Base-by-base conservation (phyloP, 495 filamentous ascomycete genomes). In the Aspergillus nidulans region DNA sequence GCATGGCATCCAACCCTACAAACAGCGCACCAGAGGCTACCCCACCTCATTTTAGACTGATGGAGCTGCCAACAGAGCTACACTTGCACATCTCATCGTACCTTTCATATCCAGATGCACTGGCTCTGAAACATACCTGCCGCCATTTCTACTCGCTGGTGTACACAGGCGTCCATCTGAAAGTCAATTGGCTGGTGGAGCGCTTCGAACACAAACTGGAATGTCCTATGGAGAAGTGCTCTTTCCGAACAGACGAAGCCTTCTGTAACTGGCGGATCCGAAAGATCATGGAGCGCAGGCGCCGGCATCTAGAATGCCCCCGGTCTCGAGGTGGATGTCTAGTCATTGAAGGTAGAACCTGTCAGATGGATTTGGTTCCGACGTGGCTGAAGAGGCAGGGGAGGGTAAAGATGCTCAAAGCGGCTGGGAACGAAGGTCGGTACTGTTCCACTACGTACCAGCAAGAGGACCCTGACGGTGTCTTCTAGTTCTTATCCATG, bases 11-110 rank as follows among this genome's bases (percentile, higher is more conserved):
- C n/a, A 7, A 9, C 40, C 41, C 52, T 13, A 18, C 50, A 16
- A 20, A 18, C 43, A 32, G 32, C 24, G 1, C 3, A n/a, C 26
- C 30, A 40, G 8, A 15, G 26, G 36, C 36, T 12, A 16, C 20
- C 18, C 50, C 41, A 13, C 19, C 53, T 6, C 50, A 39, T 2
- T 25, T 49, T 23, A 52, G 32, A 7, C 58, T 80, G 1, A 69
- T 72, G 65, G 53, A 60, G 39, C 74, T 89, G 9, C 85, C 85
- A 2, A 74, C 82, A 20, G 85, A 89, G 61, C 77, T 89, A 24
- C 85, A 87, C 77, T 25, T 85, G 64, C 61, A 92, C 83, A 80
- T 96, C 80, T 76, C 91, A 84, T 60, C 89, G 66, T 57, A 90
- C 81, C 72, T 96, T 85, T 56, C 88, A 69, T 62, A 88, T 73